Conservation (phyloP, 495 filamentous ascomycete genomes). For the Penicillium tannophilum region DNA sequence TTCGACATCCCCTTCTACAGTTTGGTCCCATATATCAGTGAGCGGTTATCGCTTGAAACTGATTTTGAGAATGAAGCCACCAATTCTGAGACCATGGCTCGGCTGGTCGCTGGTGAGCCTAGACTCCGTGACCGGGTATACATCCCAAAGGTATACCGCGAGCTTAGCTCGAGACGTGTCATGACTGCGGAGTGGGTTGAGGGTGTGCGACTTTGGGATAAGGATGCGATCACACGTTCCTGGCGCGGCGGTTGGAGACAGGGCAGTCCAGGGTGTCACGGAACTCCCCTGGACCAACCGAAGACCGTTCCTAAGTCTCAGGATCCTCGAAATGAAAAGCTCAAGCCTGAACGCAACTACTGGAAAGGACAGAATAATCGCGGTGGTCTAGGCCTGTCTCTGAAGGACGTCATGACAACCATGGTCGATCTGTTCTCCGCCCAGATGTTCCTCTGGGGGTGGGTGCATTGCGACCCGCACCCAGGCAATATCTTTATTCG, state of each 20-base stretch:
- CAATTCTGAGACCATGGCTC: constrained; percentile 83
- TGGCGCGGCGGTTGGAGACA: constrained; percentile 78
- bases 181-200: constrained; percentile 99
- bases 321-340: constrained; percentile 47
- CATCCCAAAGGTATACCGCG: constrained; percentile 80
- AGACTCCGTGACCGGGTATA: constrained; percentile 79
- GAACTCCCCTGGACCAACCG: constrained; percentile 61
- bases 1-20: constrained; percentile 90
- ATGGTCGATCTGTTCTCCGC: constrained; percentile 95
- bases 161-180: constrained; percentile 79
- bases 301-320: constrained; percentile 15
- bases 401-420: constrained; percentile 88
- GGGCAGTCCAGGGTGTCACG: constrained; percentile 77
- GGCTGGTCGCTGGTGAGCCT: constrained; percentile 74
- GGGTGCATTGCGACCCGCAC: constrained; percentile 93
- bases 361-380: constrained; percentile 72
- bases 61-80: constrained; percentile 90
- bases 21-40: constrained; percentile 85
- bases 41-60: constrained; percentile 85
- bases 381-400: constrained; percentile 78
- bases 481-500: constrained; percentile 97
- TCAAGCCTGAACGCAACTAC: constrained; percentile 78
- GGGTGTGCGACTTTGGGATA: constrained; percentile 88
- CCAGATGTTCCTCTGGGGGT: constrained; percentile 95
- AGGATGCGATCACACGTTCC: constrained; percentile 66